These are phyloP conservation scores for Aspergillus eucalypticola DNA, from an alignment of 2,329 filamentous ascomycete genomes.

Conservation along the genomic window DNA sequence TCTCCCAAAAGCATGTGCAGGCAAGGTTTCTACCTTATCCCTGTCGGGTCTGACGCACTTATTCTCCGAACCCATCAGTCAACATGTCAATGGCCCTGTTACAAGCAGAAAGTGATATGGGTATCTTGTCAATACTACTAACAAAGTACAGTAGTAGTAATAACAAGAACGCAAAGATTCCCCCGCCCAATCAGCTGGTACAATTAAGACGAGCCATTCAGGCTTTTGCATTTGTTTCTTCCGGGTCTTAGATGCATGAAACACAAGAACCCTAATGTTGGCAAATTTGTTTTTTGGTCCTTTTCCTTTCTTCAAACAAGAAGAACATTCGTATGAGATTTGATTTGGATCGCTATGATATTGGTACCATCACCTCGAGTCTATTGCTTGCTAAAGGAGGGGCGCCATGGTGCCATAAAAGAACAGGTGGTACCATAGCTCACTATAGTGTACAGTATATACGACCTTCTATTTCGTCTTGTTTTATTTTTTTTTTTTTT, in stretches of 20 bases:
- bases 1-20: no score
- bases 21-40: not conserved
- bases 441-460: not conserved
- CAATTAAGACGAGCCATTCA: conserved; percentile 3
- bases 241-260: not conserved
- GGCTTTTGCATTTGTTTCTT: conserved; percentile 1
- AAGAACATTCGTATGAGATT: not conserved
- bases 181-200: not conserved
- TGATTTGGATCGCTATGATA: no score
- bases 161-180: conserved; percentile 3
- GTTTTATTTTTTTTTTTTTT: no score
- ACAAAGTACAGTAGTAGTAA: no score
- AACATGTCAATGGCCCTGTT: conserved; percentile 7
- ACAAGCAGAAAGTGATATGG: no score
- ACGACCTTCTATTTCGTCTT: not conserved
- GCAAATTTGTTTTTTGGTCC: not conserved
- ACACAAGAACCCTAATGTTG: not conserved
- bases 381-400: not conserved
- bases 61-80: conserved; percentile 15
- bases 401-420: not conserved
- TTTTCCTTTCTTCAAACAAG: not conserved
- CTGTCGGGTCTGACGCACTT: not conserved
- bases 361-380: not conserved
- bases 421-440: not conserved
- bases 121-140: no score